A percentile compares a stretch with the other conserved stretches of the same genome.
phyloP scores from a whole-genome alignment of 208 protist genomes.

The Wallacemonas sp. region DNA sequence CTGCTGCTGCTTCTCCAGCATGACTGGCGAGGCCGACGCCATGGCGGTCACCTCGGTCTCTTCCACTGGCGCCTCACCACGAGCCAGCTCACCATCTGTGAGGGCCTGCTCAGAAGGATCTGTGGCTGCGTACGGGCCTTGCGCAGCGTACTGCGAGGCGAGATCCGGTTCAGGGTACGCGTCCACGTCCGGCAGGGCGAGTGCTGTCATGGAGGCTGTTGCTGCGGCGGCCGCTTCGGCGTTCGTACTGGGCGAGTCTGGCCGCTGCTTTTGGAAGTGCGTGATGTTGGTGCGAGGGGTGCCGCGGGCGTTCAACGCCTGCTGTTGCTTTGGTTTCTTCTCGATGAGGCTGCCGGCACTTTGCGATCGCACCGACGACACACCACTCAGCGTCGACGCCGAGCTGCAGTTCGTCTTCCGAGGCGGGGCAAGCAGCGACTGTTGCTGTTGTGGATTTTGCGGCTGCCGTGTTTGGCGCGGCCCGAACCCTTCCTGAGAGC shows the following conservation, averaged over 20 bases:
- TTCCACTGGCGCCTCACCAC: too few species aligned
- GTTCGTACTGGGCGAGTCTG: conserved; percentile 4
- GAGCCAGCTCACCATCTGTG: too few species aligned
- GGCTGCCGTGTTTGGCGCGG: background rate
- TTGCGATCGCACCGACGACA: background rate
- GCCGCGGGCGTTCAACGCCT: background rate
- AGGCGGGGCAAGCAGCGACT: background rate
- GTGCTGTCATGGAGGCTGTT: background rate
- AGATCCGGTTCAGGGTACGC: too few species aligned
- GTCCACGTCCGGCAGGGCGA: background rate
- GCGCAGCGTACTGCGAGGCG: too few species aligned
- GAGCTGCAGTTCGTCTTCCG: background rate
- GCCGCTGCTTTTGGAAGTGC: background rate
- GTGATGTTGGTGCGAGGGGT: background rate
- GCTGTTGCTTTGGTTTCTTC: conserved; percentile 14
- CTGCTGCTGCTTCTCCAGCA: too few species aligned
- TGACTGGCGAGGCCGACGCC: too few species aligned
- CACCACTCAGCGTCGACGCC: too few species aligned
- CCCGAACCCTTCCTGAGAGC: background rate
- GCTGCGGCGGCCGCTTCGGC: background rate
- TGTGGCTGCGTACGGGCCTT: too few species aligned
- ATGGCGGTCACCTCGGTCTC: too few species aligned
- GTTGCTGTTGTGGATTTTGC: background rate
- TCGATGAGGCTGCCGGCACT: background rate
- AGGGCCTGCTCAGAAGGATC: too few species aligned